phyloP scores from a whole-genome alignment of 345 rosid species.

The Sonneratia alba region DNA sequence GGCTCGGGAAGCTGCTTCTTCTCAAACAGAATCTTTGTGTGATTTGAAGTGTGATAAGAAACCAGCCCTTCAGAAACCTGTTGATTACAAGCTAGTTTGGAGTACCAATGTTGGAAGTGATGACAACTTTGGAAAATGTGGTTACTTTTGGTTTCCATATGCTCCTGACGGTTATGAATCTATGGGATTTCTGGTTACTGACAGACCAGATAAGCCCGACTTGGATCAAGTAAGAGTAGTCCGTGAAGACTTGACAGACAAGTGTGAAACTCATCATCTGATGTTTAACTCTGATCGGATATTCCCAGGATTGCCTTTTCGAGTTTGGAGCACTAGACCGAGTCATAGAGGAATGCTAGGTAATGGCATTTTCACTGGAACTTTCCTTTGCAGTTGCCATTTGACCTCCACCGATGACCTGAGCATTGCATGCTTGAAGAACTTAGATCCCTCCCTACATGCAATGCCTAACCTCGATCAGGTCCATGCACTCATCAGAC shows the following conservation, averaged over 20 bases:
- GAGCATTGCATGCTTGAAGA: constrained; percentile 50
- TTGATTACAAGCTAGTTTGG: constrained; percentile 61
- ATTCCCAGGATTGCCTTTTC: constrained; percentile 34
- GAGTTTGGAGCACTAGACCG: constrained; percentile 63
- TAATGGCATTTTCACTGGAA: constrained; percentile 63
- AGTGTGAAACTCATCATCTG: constrained; percentile 37
- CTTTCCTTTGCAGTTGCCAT: constrained; percentile 51
- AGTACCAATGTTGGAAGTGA: constrained; percentile 43
- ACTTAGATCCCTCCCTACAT: constrained; percentile 36
- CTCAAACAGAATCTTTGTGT: constrained; percentile 11
- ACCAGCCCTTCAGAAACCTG: constrained; percentile 54
- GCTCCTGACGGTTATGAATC: constrained; percentile 66
- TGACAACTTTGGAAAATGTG: constrained; percentile 21
- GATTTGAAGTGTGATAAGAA: constrained; percentile 4
- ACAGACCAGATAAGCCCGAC: constrained; percentile 39
- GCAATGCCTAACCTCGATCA: constrained; percentile 75
- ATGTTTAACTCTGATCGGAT: constrained; percentile 27
- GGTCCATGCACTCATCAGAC: constrained; percentile 49
- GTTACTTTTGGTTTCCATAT: constrained; percentile 76
- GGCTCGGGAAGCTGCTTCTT: constrained; percentile 36
- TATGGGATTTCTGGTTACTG: constrained; percentile 61
- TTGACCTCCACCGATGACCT: constrained; percentile 29
- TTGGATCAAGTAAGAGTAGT: constrained; percentile 67
- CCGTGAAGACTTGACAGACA: constrained; percentile 63
- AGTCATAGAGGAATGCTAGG: constrained; percentile 48